Base-by-base conservation (phyloP, 495 filamentous ascomycete genomes). In the Hypomontagnella submonticulosa region DNA sequence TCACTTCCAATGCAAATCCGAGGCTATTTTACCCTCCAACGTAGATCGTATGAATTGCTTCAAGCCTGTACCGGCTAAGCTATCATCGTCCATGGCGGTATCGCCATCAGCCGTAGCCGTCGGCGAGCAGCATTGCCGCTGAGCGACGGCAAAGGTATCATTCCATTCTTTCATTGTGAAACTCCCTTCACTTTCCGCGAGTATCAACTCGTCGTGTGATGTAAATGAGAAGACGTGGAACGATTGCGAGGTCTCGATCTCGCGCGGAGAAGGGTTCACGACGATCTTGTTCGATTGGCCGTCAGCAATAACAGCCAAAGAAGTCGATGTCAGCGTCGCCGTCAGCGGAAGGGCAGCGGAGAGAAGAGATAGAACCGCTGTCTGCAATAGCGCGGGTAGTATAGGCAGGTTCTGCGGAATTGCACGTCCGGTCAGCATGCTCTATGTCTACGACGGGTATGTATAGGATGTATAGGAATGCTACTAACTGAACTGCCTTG, bases 111-210 rank as follows among this genome's bases (percentile, higher is more conserved):
- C 75, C 63, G 79, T 69, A 71, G 76, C 73, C 15, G 61, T 54
- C 18, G 73, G 63, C 20, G 77, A 80, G 60, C 84, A 87, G 76
- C 92, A 97, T 41, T 85, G 83, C 20, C 76, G 71, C 66, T 85
- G 79, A 30, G 89, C 92, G 47, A 80, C 79, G 67, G 89, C 81
- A 71, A 85, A 87, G 4, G 89, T 85, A 15, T 80, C 77, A 50
- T 93, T 88, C 92, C 93, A 97, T 34, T 85, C 88, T 36, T 89
- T 85, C 57, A 90, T 81, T 16, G 84, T 85, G 67, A 97, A 98
- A 30, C 77, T 75, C 0, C 94, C 94, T 68, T 93, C 86, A 71
- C 92, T 96, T 72, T 97, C 90, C 33, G 85, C 88, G 40, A 97
- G 74, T 13, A 97, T 75, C 30, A 97, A 74, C 51, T 92, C 89